Evolutionary conservation across 2,329 filamentous ascomycete species (phyloP), one percentile per base, ranked within the genome.

Genomic region (Trichophyton verrucosum): DNA sequence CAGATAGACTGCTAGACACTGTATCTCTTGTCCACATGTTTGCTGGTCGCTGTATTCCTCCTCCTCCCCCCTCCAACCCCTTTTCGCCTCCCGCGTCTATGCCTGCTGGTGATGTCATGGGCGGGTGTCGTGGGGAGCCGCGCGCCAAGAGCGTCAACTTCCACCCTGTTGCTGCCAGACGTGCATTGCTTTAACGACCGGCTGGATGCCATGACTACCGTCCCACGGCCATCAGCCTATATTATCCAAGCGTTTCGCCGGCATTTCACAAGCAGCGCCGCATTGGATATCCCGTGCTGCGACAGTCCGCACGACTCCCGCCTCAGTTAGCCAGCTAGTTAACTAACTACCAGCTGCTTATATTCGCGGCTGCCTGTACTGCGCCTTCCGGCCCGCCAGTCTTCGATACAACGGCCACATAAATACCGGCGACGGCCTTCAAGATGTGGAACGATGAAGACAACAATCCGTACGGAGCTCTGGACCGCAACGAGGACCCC

Each of bases 381-480:
- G 11, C 46, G 9, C 8, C 20, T 24, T 27, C 51, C 24, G 8
- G 27, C 51, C 51, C 27, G 27, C 24, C 51, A 20, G 51, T 3
- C 20, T 5, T 27, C 22, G 46, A 51, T 51, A 51, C 8, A 47
- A 7, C 15, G n/a, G 4, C n/a, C 11, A 17, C 20, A 47, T 47
- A 22, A 22, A 8, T 13, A 51, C 22, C 22, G 11, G 2, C 20
- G 8, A 30, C 15, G 15, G 11, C 33, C 27, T 36, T 59, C 27
- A 59, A 15, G 67, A 97, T 97, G 92, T 97, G 92, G 92, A 95
- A 96, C 81, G 91, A 97, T 80, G 92, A 97, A 77, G 90, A 97
- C 72, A 97, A 97, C 77, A 97, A 97, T 74, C 92, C 92, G 3
- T 96, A 97, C 71, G 91, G 91, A 69, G 92, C 89, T 74, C 96